phyloP scores from a whole-genome alignment of 164 flowering plant genomes.

The Sedum album region DNA sequence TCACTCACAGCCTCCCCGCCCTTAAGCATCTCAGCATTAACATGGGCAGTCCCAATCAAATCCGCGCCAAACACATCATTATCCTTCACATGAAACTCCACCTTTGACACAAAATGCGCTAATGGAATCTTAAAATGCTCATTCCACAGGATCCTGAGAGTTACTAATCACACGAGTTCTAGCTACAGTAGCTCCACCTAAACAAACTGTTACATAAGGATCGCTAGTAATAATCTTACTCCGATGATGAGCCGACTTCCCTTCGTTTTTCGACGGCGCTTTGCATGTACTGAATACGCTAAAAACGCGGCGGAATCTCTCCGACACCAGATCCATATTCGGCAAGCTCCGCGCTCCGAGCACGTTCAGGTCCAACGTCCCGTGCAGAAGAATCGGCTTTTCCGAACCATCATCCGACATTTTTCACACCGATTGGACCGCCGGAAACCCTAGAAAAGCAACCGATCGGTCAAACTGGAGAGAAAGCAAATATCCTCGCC shows the following conservation, averaged over 20 bases:
- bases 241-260: slow-evolving; percentile 7
- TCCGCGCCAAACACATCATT: slow-evolving; percentile 61
- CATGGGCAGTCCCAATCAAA: slow-evolving; percentile 35
- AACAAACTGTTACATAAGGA: slow-evolving; percentile 54
- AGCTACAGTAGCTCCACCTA: slow-evolving; percentile 55
- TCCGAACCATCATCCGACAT: not conserved
- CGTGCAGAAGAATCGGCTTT: slow-evolving; percentile 27
- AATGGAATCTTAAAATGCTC: slow-evolving; percentile 45
- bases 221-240: slow-evolving; percentile 57
- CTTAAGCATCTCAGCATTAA: slow-evolving; percentile 23
- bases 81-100: slow-evolving; percentile 57
- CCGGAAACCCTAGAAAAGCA: not conserved
- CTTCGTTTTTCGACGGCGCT: not conserved
- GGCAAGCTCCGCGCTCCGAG: slow-evolving; percentile 51
- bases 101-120: slow-evolving; percentile 43
- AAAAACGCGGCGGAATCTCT: slow-evolving; percentile 38
- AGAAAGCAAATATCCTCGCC: not conserved
- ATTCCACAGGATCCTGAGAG: slow-evolving; percentile 49
- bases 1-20: slow-evolving; percentile 33
- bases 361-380: slow-evolving; percentile 57
- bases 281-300: slow-evolving; percentile 24
- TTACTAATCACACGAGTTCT: slow-evolving; percentile 59
- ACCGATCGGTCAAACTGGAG: not conserved
- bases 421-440: not conserved
- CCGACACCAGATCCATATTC: slow-evolving; percentile 52